Evolutionary conservation across 306 rosid species (phyloP), one percentile per base, ranked within the genome.

Genomic region (Nissolia schottii): DNA sequence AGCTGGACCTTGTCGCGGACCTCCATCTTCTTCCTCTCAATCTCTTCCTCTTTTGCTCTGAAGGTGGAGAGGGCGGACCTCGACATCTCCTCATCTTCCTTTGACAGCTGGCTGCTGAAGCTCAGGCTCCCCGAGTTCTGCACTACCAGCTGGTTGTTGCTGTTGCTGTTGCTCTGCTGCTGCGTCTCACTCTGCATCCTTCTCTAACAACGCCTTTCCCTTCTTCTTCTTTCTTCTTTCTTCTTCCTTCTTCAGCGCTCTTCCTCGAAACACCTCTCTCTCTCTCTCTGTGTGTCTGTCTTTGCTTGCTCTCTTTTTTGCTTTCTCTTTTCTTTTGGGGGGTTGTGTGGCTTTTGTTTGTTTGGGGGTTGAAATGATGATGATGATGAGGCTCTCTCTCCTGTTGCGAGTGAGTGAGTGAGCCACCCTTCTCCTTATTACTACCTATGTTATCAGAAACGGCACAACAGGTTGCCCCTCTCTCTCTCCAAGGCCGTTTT

Each of bases 71-170:
- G 97, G 35, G 98, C 97, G 12, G 98, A 88, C 88, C 87, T 81
- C 0, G 98, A 93, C 96, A 93, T 89, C 84, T 93, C 97, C 63
- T 93, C 98, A 73, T 93, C 98, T 79, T 93, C 98, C 80, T 86
- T 89, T 0, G 97, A 94, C 51, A 94, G 73, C 31, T 89, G 90
- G 82, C 98, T 94, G 82, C 86, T 94, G 86, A 94, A 94, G 89
- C 98, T 94, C 0, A 94, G 77, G 69, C 88, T 91, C 9, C 96
- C 97, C 0, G 96, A 83, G 87, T 77, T 94, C 79, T 89, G 97
- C n/a, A 86, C 89, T 57, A 82, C 82, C 82, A 91, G 64, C 74
- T 87, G 97, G 46, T 89, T 86, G 86, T 80, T 87, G 46, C 19
- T 48, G 70, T 37, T 63, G 48, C 54, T 74, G 75, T n/a, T n/a